Base-by-base conservation (phyloP, 495 filamentous ascomycete genomes). In the Penicillium simplicissimum region DNA sequence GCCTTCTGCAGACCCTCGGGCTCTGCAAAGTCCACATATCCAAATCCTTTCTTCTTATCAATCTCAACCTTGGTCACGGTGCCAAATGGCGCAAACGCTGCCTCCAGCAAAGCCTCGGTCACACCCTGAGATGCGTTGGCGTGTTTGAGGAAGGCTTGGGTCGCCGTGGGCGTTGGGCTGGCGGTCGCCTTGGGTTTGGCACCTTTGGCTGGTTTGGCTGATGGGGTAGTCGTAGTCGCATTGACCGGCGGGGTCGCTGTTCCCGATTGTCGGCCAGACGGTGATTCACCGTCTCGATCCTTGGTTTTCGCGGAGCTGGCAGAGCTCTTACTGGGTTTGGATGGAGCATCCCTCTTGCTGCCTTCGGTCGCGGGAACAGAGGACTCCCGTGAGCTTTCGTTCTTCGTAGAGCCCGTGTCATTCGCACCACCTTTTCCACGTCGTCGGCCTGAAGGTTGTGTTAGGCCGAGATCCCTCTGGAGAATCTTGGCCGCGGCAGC, bases 121-220 rank as follows among this genome's bases (percentile, higher is more conserved):
- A 97, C 89, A 17, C 93, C 93, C 71, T 96, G 93, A 1, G 92
- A 93, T 19, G 91, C 86, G 71, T 95, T 96, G 56, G 92, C 93
- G 66, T 96, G 92, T 69, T 96, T 96, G 66, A 96, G 80, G 70
- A 96, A 97, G n/a, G 91, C 93, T 69, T 91, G 88, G 1, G 86
- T 90, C 7, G 88, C 84, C 4, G 84, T 85, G 9, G 86, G 70
- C 28, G 81, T 54, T 8, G 78, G 66, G 25, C 68, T 55, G 9
- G 71, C 57, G 14, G 73, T 33, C 14, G 62, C 71, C 70, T 62
- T 84, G 61, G 68, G 59, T 63, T 69, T 74, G 35, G 58, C 55
- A 8, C 68, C 68, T 67, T 71, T 75, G 51, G 67, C 51, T 21
- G 70, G 38, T 53, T 77, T 80, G 1, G 71, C 58, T 17, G 74